These are phyloP conservation scores for Chaetomiaceae sp. DNA, from an alignment of 2,329 filamentous ascomycete genomes.

Conservation along the genomic window DNA sequence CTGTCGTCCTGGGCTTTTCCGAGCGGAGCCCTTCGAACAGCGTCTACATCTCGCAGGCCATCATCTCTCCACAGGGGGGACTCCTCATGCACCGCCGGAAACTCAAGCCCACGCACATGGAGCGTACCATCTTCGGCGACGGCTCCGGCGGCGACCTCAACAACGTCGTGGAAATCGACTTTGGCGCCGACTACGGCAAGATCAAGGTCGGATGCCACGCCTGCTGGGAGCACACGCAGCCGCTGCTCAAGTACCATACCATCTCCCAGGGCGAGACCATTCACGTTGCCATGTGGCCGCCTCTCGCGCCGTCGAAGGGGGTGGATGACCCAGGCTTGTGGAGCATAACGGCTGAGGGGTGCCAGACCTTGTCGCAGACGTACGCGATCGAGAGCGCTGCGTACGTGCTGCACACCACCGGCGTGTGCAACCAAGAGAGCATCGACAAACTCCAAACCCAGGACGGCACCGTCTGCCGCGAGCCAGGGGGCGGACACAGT, in stretches of 20 bases:
- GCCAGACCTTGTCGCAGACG: constrained; percentile 41
- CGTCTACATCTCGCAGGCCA: constrained; percentile 41
- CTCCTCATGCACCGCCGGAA: constrained; percentile 39
- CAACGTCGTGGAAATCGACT: constrained; percentile 35
- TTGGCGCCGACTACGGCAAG: constrained; percentile 33
- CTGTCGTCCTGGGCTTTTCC: constrained; percentile 39
- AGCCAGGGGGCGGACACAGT: constrained; percentile 22
- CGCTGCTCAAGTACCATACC: constrained; percentile 43
- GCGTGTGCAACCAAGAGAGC: constrained; percentile 40
- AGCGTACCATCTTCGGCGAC: constrained; percentile 45
- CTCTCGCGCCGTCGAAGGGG: constrained; percentile 10
- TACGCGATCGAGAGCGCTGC: constrained; percentile 52
- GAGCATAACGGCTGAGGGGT: constrained; percentile 31
- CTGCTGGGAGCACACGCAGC: constrained; percentile 48
- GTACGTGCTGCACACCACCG: constrained; percentile 49
- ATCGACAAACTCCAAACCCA: constrained; percentile 38
- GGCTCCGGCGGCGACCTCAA: constrained; percentile 33
- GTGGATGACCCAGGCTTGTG: constrained; percentile 23
- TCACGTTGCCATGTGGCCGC: constrained; percentile 45
- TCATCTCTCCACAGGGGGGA: constrained; percentile 38
- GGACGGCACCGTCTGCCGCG: constrained; percentile 34
- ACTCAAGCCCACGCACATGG: constrained; percentile 49
- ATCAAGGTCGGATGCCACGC: constrained; percentile 38
- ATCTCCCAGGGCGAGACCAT: constrained; percentile 39
- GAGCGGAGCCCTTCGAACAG: constrained; percentile 32